Conservation (phyloP, 2,329 filamentous ascomycete species). For the Herpotrichia juniperi region DNA sequence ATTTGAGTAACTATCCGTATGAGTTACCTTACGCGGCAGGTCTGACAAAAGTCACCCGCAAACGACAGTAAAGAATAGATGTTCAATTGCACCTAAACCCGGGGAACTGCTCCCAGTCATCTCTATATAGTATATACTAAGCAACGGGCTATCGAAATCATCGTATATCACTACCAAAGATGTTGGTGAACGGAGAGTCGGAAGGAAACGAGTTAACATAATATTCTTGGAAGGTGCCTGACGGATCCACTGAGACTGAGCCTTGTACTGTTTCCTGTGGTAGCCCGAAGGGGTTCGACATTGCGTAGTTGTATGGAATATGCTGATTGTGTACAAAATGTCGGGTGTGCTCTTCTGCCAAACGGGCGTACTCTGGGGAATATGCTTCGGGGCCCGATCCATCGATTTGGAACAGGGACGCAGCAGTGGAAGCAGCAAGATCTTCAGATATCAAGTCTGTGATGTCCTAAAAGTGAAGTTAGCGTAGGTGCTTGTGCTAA, state of each 20-base stretch:
- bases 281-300: neutral
- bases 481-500: neutral
- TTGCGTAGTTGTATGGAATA: neutral
- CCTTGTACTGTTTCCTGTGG: neutral
- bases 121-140: no score
- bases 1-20: no score
- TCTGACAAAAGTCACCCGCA: no score
- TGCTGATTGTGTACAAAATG: neutral
- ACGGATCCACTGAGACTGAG: neutral
- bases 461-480: neutral
- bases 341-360: neutral
- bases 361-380: neutral
- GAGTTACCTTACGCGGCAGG: no score
- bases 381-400: neutral
- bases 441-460: neutral
- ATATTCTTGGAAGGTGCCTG: neutral
- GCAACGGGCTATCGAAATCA: no score
- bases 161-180: neutral
- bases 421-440: neutral
- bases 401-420: neutral
- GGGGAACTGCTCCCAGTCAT: no score
- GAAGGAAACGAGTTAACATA: neutral
- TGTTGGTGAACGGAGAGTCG: neutral
- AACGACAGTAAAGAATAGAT: no score
- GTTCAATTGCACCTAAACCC: no score